Evolutionary conservation across 352 stramenopile species (phyloP), one percentile per base, ranked within the genome.

Genomic region (Pythium oligandrum): DNA sequence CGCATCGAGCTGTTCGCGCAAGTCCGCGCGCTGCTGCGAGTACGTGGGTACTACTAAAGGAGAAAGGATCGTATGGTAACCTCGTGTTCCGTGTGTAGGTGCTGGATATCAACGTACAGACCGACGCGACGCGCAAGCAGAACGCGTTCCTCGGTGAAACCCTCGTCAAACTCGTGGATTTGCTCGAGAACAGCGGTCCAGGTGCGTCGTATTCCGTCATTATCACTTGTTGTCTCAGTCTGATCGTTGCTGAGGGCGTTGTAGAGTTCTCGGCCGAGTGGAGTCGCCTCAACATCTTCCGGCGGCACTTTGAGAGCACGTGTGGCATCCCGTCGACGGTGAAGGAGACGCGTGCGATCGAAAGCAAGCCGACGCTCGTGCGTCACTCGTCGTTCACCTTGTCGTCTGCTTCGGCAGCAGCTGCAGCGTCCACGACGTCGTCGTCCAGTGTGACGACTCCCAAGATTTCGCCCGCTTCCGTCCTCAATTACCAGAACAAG

Each of bases 401-500:
- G 40, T 11, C 56, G 38, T 59, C 57, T 2, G 2, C 44, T 10
- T 40, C n/a, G n/a, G n/a, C 44, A 2, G 31, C 54, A 1, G n/a
- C 17, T 12, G 43, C 38, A 4, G 37, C 49, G 6, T 45, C 59
- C 3, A 40, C 52, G 6, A 30, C 53, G 6, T 54, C 47, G 3
- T 49, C 57, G 2, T 5, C 55, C 0, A 61, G 52, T 10, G 6
- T 43, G 5, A 26, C 40, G 7, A 45, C 43, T 11, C 44, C 55
- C 7, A 58, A 59, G 35, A 53, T 72, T 36, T 64, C 63, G 4
- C 65, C 71, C 0, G 53, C 68, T 5, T 73, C 75, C 1, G 56
- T 92, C 44, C 53, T 92, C 40, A 63, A 82, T 54, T 92, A 92
- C 55, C 82, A 92, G 66, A 66, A 75, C 4, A 92, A 92, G 56